phyloP scores from a whole-genome alignment of 495 filamentous ascomycete genomes.

The Xylaria sp. region DNA sequence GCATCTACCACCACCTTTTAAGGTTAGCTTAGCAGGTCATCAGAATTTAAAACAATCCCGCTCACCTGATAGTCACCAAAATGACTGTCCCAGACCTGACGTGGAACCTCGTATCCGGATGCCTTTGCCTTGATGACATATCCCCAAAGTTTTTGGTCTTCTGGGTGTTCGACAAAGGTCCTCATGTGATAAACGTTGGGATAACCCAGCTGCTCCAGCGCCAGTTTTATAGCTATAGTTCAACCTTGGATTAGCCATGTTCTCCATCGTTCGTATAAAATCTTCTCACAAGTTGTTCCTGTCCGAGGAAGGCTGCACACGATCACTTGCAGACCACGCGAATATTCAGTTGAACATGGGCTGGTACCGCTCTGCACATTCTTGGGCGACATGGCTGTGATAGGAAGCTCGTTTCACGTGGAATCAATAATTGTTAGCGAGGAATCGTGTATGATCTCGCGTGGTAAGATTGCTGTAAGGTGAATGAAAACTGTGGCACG shows the following conservation, averaged over 20 bases:
- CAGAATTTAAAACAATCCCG: background rate
- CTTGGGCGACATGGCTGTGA: background rate
- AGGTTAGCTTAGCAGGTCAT: background rate
- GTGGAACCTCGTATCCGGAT: slow-evolving; percentile 61
- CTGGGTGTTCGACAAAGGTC: slow-evolving; percentile 65
- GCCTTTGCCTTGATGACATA: slow-evolving; percentile 66
- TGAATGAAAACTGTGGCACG: background rate
- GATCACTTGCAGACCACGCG: slow-evolving; percentile 62
- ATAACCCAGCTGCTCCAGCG: slow-evolving; percentile 64
- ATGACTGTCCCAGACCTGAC: slow-evolving; percentile 67
- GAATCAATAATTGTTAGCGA: background rate
- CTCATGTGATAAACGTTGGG: slow-evolving; percentile 69
- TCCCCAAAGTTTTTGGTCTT: slow-evolving; percentile 66
- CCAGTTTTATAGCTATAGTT: slow-evolving; percentile 59
- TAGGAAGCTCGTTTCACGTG: background rate
- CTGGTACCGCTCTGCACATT: background rate
- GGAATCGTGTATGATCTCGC: background rate
- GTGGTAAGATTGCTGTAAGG: background rate
- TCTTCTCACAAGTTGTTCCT: slow-evolving; percentile 64
- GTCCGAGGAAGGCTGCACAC: slow-evolving; percentile 66
- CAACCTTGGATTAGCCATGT: background rate
- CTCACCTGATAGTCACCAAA: slow-evolving; percentile 65
- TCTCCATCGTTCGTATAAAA: background rate
- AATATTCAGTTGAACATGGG: slow-evolving; percentile 4
- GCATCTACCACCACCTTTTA: slow-evolving; percentile 65